Evolutionary conservation across 139 green algal genomes (phyloP).

Genomic region (Volvox reticuliferus): DNA sequence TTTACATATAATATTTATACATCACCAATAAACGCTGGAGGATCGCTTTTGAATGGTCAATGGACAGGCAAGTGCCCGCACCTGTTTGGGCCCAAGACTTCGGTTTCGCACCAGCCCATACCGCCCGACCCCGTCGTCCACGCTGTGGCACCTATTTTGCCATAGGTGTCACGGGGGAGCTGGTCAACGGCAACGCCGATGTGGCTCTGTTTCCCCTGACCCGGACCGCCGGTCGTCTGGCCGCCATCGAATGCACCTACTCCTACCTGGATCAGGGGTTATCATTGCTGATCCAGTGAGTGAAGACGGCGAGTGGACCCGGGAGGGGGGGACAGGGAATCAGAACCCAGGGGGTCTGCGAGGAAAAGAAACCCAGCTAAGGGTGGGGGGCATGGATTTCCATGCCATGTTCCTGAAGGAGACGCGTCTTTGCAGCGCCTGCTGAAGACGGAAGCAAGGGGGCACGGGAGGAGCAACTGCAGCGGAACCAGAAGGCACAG

Average conservation of each 20-base stretch:
- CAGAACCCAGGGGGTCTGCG: too few relatives aligned
- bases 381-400: too few relatives aligned
- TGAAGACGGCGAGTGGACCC: too few relatives aligned
- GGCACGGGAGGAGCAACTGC: background rate
- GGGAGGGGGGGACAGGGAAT: too few relatives aligned
- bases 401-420: too few relatives aligned
- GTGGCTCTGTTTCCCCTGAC: conserved; percentile 59
- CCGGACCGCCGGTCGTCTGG: conserved; percentile 27
- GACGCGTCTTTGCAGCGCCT: too few relatives aligned
- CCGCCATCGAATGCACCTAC: conserved; percentile 26
- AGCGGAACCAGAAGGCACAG: background rate
- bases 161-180: conserved; percentile 48
- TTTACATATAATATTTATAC: background rate
- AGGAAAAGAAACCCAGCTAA: too few relatives aligned
- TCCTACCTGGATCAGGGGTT: conserved; percentile 41
- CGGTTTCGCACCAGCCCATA: background rate
- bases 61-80: background rate
- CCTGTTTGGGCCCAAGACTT: too few relatives aligned
- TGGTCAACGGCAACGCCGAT: conserved; percentile 8
- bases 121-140: too few relatives aligned
- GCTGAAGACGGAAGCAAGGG: too few relatives aligned
- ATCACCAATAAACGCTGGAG: background rate
- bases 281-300: background rate
- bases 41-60: background rate
- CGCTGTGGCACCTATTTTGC: too few relatives aligned